Evolutionary conservation across 1,139 yeast species (phyloP), one percentile per base, ranked within the genome.

Genomic region (Suhomyces bolitotheri): DNA sequence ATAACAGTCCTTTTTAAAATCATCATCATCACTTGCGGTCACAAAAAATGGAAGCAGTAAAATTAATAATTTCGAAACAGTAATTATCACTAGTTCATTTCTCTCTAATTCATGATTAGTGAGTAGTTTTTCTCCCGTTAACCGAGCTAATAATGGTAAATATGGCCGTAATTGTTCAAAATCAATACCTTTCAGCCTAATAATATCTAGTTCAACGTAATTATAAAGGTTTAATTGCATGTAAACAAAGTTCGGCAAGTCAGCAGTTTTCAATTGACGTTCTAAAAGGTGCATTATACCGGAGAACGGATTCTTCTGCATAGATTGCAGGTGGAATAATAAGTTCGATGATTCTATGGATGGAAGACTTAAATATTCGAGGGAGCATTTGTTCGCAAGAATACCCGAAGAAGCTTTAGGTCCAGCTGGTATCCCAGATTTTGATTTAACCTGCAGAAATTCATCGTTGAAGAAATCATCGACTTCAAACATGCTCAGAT

Each of bases 111-210:
- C 46, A 37, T 52, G 57, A 23, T 45, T 38, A 4, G 54, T 34
- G n/a, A 67, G 45, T 4, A 63, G 44, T 5, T 50, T 53, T 25
- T 63, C 68, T 1, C 72, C 73, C 15, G 63, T 40, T 6, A 58
- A 26, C 23, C 69, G 44, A 5, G 64, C 37, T 19, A 63, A 33
- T 19, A 37, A 43, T 4, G 39, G 33, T 11, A 40, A 29, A 10
- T 27, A 23, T 22, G 29, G 36, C n/a, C 19, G 12, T 8, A 23
- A 14, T 8, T 17, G 20, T 25, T 16, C 26, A 20, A 29, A 13
- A 3, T 4, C n/a, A 6, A 17, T 24, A 10, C 16, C 13, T 12
- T 36, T 29, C 11, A 41, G 19, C 20, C 20, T 6, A 17, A 17
- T 17, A n/a, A n/a, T n/a, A n/a, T n/a, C n/a, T n/a, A n/a, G n/a